phyloP scores from a whole-genome alignment of 768 basidiomycete genomes.

The Hydnomerulius pinastri region DNA sequence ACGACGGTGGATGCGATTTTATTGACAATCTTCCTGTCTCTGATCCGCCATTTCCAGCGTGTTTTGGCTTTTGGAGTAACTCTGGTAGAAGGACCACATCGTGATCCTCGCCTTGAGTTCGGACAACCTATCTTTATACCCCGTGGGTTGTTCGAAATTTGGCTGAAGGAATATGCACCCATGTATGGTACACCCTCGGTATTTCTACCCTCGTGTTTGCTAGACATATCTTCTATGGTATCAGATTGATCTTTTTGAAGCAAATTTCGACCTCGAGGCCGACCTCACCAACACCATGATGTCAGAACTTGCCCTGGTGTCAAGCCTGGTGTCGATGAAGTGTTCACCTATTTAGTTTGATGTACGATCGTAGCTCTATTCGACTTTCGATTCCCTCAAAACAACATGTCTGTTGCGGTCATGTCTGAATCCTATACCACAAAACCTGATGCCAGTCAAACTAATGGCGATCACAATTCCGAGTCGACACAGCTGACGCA shows the following conservation, averaged over 20 bases:
- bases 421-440: constrained; percentile 23
- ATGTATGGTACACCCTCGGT: constrained; percentile 5
- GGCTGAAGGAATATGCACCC: constrained; percentile 63
- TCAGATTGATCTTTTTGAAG: constrained; percentile 10
- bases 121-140: constrained; percentile 46
- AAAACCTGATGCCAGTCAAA: constrained; percentile 11
- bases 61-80: constrained; percentile 45
- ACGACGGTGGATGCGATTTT: constrained; percentile 65
- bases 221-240: constrained; percentile 12
- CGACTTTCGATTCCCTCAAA: not conserved
- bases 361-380: not conserved
- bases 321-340: not conserved
- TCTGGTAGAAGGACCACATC: constrained; percentile 59
- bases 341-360: constrained; percentile 16
- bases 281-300: constrained; percentile 19
- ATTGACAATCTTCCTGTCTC: constrained; percentile 65
- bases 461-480: constrained; percentile 9
- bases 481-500: constrained; percentile 43
- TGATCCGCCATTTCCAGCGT: constrained; percentile 50
- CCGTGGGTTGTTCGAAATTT: constrained; percentile 76
- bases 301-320: not conserved
- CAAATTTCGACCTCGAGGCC: constrained; percentile 23
- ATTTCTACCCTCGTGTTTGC: not conserved
- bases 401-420: constrained; percentile 11
- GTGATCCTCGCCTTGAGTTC: constrained; percentile 79